Evolutionary conservation across 169 alveolate genomes (phyloP), one percentile per base, ranked within the genome.

Genomic region (Neospora caninum): DNA sequence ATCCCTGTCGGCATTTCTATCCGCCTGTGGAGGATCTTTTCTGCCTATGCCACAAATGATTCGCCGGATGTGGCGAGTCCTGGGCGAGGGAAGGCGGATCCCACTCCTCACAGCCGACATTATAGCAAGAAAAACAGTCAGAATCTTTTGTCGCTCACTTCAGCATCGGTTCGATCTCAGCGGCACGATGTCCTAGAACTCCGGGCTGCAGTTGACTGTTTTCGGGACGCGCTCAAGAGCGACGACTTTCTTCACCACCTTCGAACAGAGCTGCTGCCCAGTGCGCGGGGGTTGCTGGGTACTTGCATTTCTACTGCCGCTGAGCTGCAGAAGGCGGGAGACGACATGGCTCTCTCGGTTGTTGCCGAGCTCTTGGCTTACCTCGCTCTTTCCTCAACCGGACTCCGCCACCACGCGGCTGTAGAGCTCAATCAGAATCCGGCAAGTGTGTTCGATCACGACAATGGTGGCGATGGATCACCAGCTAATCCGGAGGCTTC

Each of bases 181-280:
- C 31, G 41, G 41, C 87, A 78, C 45, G 34, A 78, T 78, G 87
- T 78, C 49, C 31, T 78, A 45, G 87, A 78, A 34, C 87, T 78
- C 31, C 87, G 87, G 53, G 87, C 87, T 9, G 34, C 87, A 9
- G 87, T 78, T 39, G 87, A 78, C 87, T 78, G 87, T 45, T 78
- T 78, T 25, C 42, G 87, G 0, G 87, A 78, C 6, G 87, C 87
- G 34, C 39, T 78, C 29, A 20, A 29, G 6, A 78, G 87, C 87
- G 31, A 34, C 20, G 25, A 18, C 13, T 78, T 78, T 45, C 43
- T 78, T 27, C 87, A 34, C 7, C 34, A 25, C 45, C 43, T 78
- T 16, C 87, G 45, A 20, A 78, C 53, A 78, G 87, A 78, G 0
- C 34, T 78, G 87, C 45, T 78, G 43, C 0, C 41, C 87, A 78